Evolutionary conservation across 2,329 filamentous ascomycete genomes (phyloP), one percentile per base, ranked within the genome.

Genomic region (Penicillium italicum): DNA sequence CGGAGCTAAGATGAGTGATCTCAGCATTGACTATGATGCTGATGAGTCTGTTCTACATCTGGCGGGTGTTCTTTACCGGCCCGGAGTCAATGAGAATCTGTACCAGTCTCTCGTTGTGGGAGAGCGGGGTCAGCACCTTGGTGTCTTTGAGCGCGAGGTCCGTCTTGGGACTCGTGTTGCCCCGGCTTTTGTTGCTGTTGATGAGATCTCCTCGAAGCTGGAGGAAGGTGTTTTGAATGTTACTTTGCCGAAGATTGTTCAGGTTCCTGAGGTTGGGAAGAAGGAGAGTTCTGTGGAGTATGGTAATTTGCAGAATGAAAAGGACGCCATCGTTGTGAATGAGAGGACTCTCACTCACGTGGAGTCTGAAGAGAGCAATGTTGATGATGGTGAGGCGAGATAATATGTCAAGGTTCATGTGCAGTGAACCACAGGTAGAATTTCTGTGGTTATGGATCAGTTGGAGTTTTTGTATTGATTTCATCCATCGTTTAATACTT

Each of bases 171-270:
- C 69, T 52, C 14, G 76, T 49, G 76, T 77, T 9, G 79, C 79
- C 30, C 82, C 83, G 30, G 84, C 85, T 8, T 79, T 82, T 60
- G 77, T 94, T 16, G 86, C 91, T 64, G 82, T 79, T 1, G 81
- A 86, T 46, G 79, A 74, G 24, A 93, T 94, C 67, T 81, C 79
- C 2, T 89, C 90, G 3, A 90, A 85, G 75, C 80, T 95, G 74
- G 87, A 91, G 71, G 88, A 94, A 68, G 90, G 90, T 5, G 77
- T 95, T 1, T 72, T 95, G 62, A 78, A 86, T 34, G 80, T 95
- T n/a, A 85, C 83, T n/a, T 83, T 95, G 1, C 89, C 89, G 8
- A 92, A 91, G 77, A 66, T 82, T 24, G 77, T 76, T 66, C 80
- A 64, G 73, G 57, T 45, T 50, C 54, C 52, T 5, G 50, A 61